Base-by-base conservation (phyloP, 805 yeast genomes). In the Jamesozyma spencerorum region DNA sequence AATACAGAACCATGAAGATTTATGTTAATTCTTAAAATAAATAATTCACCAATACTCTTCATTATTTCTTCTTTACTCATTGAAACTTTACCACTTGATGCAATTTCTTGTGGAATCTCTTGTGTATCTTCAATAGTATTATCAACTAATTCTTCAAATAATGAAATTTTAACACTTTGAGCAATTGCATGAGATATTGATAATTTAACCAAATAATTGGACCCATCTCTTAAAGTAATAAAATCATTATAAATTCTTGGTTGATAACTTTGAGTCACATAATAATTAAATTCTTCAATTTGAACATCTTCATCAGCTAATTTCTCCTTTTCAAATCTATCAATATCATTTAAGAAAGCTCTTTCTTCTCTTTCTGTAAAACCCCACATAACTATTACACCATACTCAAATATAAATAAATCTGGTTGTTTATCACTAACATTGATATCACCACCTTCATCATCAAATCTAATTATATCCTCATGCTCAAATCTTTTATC, bases 381-480 rank as follows among this genome's bases (percentile, higher is more conserved):
- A 0, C 98, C 98, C 98, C 98, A 92, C 68, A 92, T 65, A 1
- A 92, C 95, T 26, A 86, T 79, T n/a, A 92, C 98, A 17, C 98
- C 98, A 61, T 92, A 92, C 54, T 88, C 96, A 65, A 92, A 92
- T 6, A 92, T 68, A 55, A 88, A 92, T 7, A 87, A 69, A 57
- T 88, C 97, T 8, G 80, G 80, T 22, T 75, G 72, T 44, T 75
- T 72, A 51, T 80, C 81, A 39, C 88, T 86, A 36, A 90, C 79
- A 51, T 86, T 90, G 38, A 90, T 85, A 49, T 87, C 95, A 26
- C 96, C 96, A 42, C 97, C 97, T 58, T 88, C 95, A 53, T 85
- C 95, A 44, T 86, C 95, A 30, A 90, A 63, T 46, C 94, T 63
- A 6, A 83, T 83, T 10, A 78, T 62, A 46, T 71, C 74, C 10